Evolutionary conservation across 805 yeast species (phyloP).

Genomic region (Blastobotrys robertii): DNA sequence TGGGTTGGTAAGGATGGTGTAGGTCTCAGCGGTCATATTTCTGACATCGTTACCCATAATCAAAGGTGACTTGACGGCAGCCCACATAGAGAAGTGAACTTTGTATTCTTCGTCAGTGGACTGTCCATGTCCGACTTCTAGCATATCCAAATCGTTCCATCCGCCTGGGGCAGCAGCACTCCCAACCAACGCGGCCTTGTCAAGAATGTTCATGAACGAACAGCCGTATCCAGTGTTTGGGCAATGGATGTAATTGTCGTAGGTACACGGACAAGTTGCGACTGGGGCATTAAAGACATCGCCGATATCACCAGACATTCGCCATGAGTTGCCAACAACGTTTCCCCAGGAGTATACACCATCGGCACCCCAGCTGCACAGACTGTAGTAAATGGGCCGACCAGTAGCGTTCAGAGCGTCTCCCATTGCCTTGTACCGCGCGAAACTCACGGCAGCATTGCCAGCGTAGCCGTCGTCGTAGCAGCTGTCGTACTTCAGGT

Average conservation of each 20-base stretch:
- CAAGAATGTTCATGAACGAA: conserved; percentile 19
- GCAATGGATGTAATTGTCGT: conserved; percentile 21
- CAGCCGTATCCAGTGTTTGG: conserved; percentile 23
- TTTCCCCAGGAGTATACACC: conserved; percentile 20
- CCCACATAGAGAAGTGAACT: conserved; percentile 25
- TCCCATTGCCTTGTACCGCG: conserved; percentile 19
- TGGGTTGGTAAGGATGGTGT: conserved; percentile 11
- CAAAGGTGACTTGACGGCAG: conserved; percentile 22
- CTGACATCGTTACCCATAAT: conserved; percentile 23
- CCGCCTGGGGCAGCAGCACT: conserved; percentile 19
- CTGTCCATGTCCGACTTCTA: conserved; percentile 24
- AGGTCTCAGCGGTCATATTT: conserved; percentile 15
- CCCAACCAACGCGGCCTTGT: conserved; percentile 20
- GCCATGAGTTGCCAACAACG: conserved; percentile 21
- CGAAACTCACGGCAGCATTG: conserved; percentile 14
- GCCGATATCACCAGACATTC: conserved; percentile 21
- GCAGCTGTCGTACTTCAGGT: conserved; percentile 24
- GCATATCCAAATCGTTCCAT: conserved; percentile 24
- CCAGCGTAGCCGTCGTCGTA: conserved; percentile 20
- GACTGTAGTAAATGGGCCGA: conserved; percentile 20
- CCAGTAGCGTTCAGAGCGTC: conserved; percentile 22
- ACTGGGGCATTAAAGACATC: conserved; percentile 4
- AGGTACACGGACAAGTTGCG: conserved; percentile 21
- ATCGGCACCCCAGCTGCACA: conserved; percentile 25
- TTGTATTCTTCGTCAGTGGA: conserved; percentile 21